phyloP scores from a whole-genome alignment of 2,329 filamentous ascomycete species.

The Hymenoscyphus repandus region DNA sequence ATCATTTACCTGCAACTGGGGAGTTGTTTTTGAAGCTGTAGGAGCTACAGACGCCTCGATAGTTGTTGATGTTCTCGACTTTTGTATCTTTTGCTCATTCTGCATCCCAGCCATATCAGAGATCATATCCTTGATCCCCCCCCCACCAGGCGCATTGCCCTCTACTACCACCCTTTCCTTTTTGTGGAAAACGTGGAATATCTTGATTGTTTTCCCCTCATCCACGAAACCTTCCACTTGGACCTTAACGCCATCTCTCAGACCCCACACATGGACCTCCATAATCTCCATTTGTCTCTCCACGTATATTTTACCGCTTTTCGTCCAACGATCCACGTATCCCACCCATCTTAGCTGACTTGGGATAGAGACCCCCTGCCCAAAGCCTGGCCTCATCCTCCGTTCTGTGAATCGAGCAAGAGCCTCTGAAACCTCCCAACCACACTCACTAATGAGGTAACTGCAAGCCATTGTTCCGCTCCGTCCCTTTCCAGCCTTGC shows the following conservation, averaged over 20 bases:
- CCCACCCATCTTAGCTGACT: conserved; percentile 83
- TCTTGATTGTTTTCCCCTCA: conserved; percentile 81
- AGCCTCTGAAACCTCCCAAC: conserved; percentile 60
- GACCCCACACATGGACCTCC: conserved; percentile 85
- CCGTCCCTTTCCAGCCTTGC: conserved; percentile 93
- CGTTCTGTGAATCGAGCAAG: conserved; percentile 69
- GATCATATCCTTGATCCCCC: conserved; percentile 45
- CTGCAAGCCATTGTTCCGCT: conserved; percentile 84
- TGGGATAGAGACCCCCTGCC: conserved; percentile 84
- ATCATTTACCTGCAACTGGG: neutral
- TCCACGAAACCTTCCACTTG: conserved; percentile 80
- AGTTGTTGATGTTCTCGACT: conserved; percentile 13
- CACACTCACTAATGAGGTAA: conserved; percentile 85
- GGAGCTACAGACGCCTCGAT: neutral
- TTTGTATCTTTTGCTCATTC: conserved; percentile 21
- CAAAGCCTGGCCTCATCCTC: conserved; percentile 85
- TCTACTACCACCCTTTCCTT: conserved; percentile 68
- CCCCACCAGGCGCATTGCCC: conserved; percentile 45
- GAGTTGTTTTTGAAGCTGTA: neutral
- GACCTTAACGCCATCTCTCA: conserved; percentile 83
- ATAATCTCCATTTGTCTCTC: conserved; percentile 79
- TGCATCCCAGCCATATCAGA: conserved; percentile 45
- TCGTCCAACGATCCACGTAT: conserved; percentile 84
- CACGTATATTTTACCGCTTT: conserved; percentile 69
- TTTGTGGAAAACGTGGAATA: conserved; percentile 73